Percentiles rank a stretch among this genome's conserved stretches.
phyloP scores from a whole-genome alignment of 2,329 filamentous ascomycete genomes.

The Diaporthe citriasiana region DNA sequence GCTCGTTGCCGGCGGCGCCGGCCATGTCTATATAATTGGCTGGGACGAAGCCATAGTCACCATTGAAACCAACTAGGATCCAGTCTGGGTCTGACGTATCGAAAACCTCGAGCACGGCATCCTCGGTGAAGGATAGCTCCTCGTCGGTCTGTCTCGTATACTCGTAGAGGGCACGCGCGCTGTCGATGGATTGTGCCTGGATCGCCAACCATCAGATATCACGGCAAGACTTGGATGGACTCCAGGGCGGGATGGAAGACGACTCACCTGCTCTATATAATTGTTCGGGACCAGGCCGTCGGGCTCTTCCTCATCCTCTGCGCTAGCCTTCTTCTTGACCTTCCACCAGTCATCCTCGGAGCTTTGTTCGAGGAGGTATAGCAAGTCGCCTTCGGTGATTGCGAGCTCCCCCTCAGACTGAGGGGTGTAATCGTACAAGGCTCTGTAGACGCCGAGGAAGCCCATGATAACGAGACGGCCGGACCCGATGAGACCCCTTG shows the following conservation, averaged over 20 bases:
- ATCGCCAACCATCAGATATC: conserved; percentile 6
- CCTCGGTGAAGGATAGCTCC: conserved; percentile 95
- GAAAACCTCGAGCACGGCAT: conserved; percentile 85
- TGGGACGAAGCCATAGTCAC: conserved; percentile 93
- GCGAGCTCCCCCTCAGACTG: conserved; percentile 88
- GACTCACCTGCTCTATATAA: conserved; percentile 90
- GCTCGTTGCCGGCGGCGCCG: conserved; percentile 55
- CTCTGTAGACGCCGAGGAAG: conserved; percentile 91
- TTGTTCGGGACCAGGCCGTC: conserved; percentile 93
- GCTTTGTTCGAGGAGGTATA: conserved; percentile 90
- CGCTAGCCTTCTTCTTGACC: conserved; percentile 89
- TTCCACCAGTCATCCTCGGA: conserved; percentile 91
- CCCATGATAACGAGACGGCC: conserved; percentile 71
- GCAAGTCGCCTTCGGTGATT: conserved; percentile 86
- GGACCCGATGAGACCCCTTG: conserved; percentile 9
- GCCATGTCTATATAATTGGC: conserved; percentile 92
- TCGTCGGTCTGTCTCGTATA: conserved; percentile 98
- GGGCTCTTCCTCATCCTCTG: conserved; percentile 90
- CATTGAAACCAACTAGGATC: conserved; percentile 89
- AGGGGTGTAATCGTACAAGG: conserved; percentile 92
- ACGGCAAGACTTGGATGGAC: not conserved
- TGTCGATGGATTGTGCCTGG: conserved; percentile 70
- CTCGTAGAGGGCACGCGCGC: conserved; percentile 96
- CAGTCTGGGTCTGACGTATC: conserved; percentile 95
- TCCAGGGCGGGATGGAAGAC: conserved; percentile 15